Conservation (phyloP, 495 filamentous ascomycete genomes). For the Halenospora varia region DNA sequence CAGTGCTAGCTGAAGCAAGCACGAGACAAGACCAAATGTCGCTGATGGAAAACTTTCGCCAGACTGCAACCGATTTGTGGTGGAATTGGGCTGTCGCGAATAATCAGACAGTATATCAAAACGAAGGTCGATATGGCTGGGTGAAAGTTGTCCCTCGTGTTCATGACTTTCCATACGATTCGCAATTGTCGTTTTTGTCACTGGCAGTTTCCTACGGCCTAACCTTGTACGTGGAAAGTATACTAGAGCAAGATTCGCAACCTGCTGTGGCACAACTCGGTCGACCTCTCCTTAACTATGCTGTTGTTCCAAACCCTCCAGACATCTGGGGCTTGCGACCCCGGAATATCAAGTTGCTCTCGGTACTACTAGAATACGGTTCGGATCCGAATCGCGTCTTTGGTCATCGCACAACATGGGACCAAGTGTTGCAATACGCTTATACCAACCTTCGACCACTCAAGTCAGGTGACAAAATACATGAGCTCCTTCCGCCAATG, state of each 20-base stretch:
- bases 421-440: neutral
- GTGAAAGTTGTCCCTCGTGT: too few species aligned
- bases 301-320: too few species aligned
- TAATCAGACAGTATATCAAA: too few species aligned
- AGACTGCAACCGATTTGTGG: neutral
- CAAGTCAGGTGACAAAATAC: neutral
- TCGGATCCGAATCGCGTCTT: neutral
- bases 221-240: too few species aligned
- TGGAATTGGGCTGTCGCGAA: neutral
- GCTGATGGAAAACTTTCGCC: neutral
- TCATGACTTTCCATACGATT: too few species aligned
- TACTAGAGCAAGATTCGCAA: neutral
- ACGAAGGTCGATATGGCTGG: too few species aligned
- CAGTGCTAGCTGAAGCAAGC: neutral
- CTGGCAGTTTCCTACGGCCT: too few species aligned
- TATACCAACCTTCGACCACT: neutral
- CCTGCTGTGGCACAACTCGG: neutral
- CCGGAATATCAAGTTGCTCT: neutral
- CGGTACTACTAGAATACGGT: neutral
- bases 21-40: neutral
- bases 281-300: neutral
- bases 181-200: neutral
- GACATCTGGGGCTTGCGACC: neutral
- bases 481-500: neutral
- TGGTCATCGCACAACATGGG: neutral